phyloP scores from a whole-genome alignment of 2,329 filamentous ascomycete genomes.

The Phyllosticta citribraziliensis region DNA sequence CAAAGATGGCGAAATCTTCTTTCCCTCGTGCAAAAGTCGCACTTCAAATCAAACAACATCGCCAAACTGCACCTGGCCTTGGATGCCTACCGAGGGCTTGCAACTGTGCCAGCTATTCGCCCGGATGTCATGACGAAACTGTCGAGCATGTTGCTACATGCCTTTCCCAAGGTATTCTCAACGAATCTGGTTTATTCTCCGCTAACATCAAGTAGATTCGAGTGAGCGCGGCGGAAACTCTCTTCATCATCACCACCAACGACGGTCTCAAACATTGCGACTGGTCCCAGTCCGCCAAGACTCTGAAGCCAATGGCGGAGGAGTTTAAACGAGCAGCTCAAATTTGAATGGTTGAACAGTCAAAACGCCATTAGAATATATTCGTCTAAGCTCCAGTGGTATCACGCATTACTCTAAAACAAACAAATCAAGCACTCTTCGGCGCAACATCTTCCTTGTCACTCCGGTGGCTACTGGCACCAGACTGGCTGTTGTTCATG shows the following conservation, averaged over 20 bases:
- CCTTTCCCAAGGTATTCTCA: conserved; percentile 49
- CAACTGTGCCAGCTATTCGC: conserved; percentile 40
- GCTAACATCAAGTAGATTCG: conserved; percentile 18
- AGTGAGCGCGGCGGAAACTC: conserved; percentile 30
- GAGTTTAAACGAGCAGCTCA: neutral
- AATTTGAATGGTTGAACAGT: neutral
- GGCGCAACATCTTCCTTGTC: conserved; percentile 8
- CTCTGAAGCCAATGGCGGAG: conserved; percentile 22
- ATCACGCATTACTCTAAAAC: neutral
- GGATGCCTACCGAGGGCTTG: conserved; percentile 66
- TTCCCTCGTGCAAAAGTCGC: conserved; percentile 61
- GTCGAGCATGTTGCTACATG: conserved; percentile 63
- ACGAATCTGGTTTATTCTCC: neutral
- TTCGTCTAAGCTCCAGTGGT: neutral
- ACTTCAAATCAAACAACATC: conserved; percentile 75
- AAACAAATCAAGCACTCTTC: conserved; percentile 5
- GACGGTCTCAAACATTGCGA: conserved; percentile 26
- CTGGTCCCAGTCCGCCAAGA: conserved; percentile 26
- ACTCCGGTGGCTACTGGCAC: conserved; percentile 16
- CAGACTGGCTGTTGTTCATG: conserved; percentile 2
- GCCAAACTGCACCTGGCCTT: conserved; percentile 72
- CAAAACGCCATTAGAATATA: neutral
- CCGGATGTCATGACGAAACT: conserved; percentile 58
- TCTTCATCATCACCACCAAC: conserved; percentile 29
- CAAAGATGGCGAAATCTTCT: conserved; percentile 52